These are phyloP conservation scores for Microdochium paspali DNA, from an alignment of 2,329 filamentous ascomycete genomes.

Conservation along the genomic window DNA sequence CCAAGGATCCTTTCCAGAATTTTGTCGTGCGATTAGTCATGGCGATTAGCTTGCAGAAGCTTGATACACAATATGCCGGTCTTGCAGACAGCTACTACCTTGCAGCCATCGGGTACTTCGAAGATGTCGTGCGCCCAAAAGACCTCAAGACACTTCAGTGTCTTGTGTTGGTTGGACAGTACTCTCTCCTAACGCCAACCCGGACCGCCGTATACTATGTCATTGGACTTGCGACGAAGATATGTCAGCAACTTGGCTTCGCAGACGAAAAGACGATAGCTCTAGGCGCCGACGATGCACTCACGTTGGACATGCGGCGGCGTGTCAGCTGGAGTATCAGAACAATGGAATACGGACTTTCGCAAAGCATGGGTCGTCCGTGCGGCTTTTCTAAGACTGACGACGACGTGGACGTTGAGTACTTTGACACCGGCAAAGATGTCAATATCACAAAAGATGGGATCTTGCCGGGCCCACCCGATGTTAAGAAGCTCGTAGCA, in stretches of 20 bases:
- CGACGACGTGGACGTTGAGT: conserved; percentile 77
- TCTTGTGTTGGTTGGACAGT: conserved; percentile 76
- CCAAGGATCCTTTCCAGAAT: conserved; percentile 71
- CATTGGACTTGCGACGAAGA: conserved; percentile 74
- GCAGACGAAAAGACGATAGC: conserved; percentile 83
- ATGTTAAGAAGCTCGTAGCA: conserved; percentile 76
- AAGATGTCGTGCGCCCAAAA: conserved; percentile 77
- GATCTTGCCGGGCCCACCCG: conserved; percentile 61
- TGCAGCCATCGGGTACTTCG: conserved; percentile 75
- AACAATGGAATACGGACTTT: conserved; percentile 80
- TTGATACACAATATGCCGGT: conserved; percentile 83
- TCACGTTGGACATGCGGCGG: conserved; percentile 83
- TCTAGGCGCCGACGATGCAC: conserved; percentile 52
- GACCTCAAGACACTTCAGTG: conserved; percentile 87
- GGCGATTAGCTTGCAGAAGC: conserved; percentile 88
- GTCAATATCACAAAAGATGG: conserved; percentile 71
- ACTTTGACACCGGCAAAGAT: conserved; percentile 77
- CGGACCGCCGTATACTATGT: conserved; percentile 90
- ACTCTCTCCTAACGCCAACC: conserved; percentile 86
- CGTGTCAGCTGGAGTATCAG: conserved; percentile 81
- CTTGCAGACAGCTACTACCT: conserved; percentile 93
- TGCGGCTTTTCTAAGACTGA: conserved; percentile 74
- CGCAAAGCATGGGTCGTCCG: conserved; percentile 80
- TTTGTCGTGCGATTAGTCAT: conserved; percentile 88
- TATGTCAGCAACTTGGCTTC: conserved; percentile 82